These are phyloP conservation scores for Lentinula sp. DNA, from an alignment of 768 basidiomycete genomes.

Conservation along the genomic window DNA sequence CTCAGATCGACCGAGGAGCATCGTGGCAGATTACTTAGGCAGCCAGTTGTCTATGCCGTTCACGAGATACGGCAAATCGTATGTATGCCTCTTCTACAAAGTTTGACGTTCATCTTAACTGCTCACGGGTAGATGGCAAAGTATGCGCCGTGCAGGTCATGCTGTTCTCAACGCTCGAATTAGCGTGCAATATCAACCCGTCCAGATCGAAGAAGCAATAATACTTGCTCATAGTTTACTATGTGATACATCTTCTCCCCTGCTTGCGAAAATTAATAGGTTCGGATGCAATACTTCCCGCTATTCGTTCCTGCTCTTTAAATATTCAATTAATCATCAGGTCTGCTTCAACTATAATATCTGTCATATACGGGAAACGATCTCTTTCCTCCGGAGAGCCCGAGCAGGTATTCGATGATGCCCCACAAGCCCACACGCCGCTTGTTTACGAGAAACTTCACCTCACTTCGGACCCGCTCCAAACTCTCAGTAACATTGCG, in stretches of 20 bases:
- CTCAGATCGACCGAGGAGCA: not conserved
- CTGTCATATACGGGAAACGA: not conserved
- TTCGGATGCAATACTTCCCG: not conserved
- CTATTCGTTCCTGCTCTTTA: not conserved
- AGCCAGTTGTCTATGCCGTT: not conserved
- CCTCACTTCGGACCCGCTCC: not conserved
- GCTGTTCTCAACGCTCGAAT: not conserved
- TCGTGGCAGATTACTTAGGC: slow-evolving; percentile 1
- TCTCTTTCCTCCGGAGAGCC: not conserved
- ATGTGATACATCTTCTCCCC: not conserved
- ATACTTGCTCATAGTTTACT: not conserved
- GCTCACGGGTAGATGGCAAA: not conserved
- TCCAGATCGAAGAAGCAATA: not conserved
- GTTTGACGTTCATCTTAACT: not conserved
- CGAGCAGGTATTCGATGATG: not conserved
- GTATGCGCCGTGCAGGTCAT: slow-evolving; percentile 3
- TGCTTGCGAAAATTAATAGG: not conserved
- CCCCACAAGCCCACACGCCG: not conserved
- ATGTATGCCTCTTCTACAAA: not conserved
- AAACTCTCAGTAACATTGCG: not conserved
- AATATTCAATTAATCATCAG: not conserved
- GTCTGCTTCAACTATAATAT: not conserved
- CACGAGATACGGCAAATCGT: not conserved
- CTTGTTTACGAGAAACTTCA: not conserved
- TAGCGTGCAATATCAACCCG: not conserved